phyloP scores from a whole-genome alignment of 768 basidiomycete species.

The Macrolepiota fuliginosa region DNA sequence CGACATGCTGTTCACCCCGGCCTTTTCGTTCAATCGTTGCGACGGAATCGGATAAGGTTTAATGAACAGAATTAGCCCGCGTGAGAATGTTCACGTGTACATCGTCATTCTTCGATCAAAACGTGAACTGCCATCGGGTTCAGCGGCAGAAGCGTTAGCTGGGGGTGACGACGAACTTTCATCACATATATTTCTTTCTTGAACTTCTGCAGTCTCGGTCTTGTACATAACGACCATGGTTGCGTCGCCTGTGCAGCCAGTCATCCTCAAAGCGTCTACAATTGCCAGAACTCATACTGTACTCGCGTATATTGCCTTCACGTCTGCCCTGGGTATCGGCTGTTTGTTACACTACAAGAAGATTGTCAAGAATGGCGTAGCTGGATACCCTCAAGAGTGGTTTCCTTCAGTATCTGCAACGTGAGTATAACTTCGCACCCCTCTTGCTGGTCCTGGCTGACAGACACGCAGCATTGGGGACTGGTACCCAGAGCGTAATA shows the following conservation, averaged over 20 bases:
- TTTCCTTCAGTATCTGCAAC: constrained; percentile 88
- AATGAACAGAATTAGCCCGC: neutral
- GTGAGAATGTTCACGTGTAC: neutral
- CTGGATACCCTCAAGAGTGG: constrained; percentile 85
- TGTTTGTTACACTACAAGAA: constrained; percentile 74
- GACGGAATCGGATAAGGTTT: neutral
- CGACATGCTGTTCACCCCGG: neutral
- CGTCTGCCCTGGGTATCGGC: constrained; percentile 59
- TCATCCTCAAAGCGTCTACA: constrained; percentile 44
- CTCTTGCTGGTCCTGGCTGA: neutral
- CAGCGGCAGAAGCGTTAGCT: too few species aligned
- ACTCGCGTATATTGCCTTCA: constrained; percentile 66
- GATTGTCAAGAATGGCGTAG: constrained; percentile 83
- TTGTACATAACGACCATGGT: constrained; percentile 10
- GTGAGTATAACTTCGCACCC: constrained; percentile 36
- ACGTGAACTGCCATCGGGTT: too few species aligned
- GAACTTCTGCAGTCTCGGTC: too few species aligned
- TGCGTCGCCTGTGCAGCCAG: constrained; percentile 8
- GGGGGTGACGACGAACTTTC: too few species aligned
- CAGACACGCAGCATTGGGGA: constrained; percentile 68
- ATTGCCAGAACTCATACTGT: constrained; percentile 65
- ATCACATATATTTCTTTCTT: too few species aligned
- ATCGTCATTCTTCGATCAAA: neutral
- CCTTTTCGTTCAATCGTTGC: neutral
- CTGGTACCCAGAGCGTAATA: constrained; percentile 82